Conservation (phyloP, 768 basidiomycete species). For the Auricularia sp. region DNA sequence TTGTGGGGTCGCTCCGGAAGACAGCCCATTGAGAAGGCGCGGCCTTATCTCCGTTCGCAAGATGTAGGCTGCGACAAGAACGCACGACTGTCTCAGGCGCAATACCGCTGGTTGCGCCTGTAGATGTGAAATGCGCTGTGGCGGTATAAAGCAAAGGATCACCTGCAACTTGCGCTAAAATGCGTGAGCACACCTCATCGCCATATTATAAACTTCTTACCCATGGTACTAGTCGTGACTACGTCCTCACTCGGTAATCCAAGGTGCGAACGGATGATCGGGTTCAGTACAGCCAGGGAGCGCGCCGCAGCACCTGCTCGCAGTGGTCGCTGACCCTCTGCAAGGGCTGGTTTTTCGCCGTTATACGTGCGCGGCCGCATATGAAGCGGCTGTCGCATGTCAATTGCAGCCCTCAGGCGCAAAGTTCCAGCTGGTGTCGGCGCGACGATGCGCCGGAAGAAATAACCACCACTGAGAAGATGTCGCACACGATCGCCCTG, state of each 20-base stretch:
- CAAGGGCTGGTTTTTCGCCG: neutral
- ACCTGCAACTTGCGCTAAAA: too few species aligned
- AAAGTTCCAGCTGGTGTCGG: neutral
- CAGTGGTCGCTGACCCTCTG: neutral
- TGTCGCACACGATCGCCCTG: slow-evolving; percentile 16
- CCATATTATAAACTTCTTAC: neutral
- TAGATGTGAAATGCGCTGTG: too few species aligned
- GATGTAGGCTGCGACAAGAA: too few species aligned
- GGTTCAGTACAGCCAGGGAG: neutral
- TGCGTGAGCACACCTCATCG: neutral
- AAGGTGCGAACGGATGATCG: neutral
- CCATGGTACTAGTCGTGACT: neutral
- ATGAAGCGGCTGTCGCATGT: neutral
- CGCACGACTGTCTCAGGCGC: too few species aligned
- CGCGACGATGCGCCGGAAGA: neutral
- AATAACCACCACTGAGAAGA: slow-evolving; percentile 19
- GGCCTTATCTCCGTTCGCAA: too few species aligned
- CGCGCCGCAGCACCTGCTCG: neutral
- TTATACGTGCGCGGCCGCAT: neutral
- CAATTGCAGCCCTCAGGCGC: neutral
- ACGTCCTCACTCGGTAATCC: neutral
- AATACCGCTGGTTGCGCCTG: too few species aligned
- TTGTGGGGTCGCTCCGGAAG: too few species aligned
- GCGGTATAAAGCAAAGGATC: too few species aligned
- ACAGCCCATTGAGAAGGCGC: too few species aligned